Evolutionary conservation across 2,329 filamentous ascomycete genomes (phyloP), one percentile per base, ranked within the genome.

Genomic region (Aspergillus sp.): DNA sequence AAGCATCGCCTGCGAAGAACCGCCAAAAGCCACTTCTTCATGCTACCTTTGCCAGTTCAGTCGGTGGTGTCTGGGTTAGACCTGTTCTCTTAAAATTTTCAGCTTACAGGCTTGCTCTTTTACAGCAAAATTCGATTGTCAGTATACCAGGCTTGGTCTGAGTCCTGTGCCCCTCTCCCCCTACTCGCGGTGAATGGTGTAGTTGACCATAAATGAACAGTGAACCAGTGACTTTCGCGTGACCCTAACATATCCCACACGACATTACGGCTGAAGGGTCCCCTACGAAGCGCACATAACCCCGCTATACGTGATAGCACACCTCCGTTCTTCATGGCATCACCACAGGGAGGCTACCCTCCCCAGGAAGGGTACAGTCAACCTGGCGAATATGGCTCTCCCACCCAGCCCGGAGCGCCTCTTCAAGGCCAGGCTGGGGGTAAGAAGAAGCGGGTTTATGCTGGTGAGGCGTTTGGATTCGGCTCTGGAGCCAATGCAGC

Each of bases 391-490:
- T 67, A 67, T 52, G 64, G 68, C 49, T 65, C 69, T 61, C 69
- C 65, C 54, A 62, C 62, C 41, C 60, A 59, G 45, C 62, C 63
- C 36, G 53, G 58, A 38, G 58, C 51, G 44, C 53, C 64, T 46
- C 54, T 57, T 42, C 64, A 65, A 34, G 58, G 52, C 39, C 62
- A 66, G 39, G 57, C 69, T 47, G 68, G 60, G 48, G 66, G 66
- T 39, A 66, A 59, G 75, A 96, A 95, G 81, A 95, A 94, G 79
- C 81, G 89, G 75, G 85, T 86, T 48, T 97, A 97, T 73, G 93
- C 93, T 46, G 88, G 88, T 48, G 86, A 94, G 68, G 91, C 91
- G 41, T 98, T 94, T 69, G 91, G 94, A 49, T 93, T 97, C 59
- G 88, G 86, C 43, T 79, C 80, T 43, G 93, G 91, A 59, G 87